Conservation (phyloP, 805 yeast genomes). For the Saccharomycopsis malanga region DNA sequence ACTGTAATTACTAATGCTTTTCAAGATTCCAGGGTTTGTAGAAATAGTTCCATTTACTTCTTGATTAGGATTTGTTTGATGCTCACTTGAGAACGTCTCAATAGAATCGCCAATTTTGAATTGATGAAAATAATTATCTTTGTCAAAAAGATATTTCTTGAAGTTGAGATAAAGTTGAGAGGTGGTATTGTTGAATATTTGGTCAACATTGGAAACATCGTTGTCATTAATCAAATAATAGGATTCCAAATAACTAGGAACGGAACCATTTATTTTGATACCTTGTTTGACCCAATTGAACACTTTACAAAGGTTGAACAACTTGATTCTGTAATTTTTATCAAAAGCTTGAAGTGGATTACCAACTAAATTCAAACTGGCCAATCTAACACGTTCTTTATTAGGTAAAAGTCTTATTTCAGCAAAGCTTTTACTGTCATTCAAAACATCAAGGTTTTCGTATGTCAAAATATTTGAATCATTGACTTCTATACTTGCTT, state of each 20-base stretch:
- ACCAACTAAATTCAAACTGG: conserved; percentile 30
- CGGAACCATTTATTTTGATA: conserved; percentile 50
- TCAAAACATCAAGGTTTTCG: conserved; percentile 41
- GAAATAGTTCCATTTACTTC: neutral
- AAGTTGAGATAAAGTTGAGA: conserved; percentile 15
- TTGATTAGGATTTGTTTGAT: neutral
- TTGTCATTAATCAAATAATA: conserved; percentile 47
- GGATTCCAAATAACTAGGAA: conserved; percentile 56
- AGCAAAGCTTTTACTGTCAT: conserved; percentile 33
- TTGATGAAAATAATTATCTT: conserved; percentile 21
- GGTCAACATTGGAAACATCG: conserved; percentile 33
- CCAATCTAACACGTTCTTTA: conserved; percentile 25
- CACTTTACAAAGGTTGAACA: conserved; percentile 51
- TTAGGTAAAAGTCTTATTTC: conserved; percentile 30
- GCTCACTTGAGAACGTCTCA: conserved; percentile 5
- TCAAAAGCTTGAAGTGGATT: conserved; percentile 34
- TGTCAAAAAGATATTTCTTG: conserved; percentile 18
- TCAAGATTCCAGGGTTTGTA: conserved; percentile 11
- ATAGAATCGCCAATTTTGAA: conserved; percentile 14
- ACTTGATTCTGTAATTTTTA: conserved; percentile 45
- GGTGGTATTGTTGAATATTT: neutral
- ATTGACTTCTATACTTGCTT: no score
- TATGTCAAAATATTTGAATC: neutral
- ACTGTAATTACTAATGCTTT: conserved; percentile 20
- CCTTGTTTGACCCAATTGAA: conserved; percentile 37